Evolutionary conservation across 2,329 filamentous ascomycete genomes (phyloP).

Genomic region (Cercospora nicotianae): DNA sequence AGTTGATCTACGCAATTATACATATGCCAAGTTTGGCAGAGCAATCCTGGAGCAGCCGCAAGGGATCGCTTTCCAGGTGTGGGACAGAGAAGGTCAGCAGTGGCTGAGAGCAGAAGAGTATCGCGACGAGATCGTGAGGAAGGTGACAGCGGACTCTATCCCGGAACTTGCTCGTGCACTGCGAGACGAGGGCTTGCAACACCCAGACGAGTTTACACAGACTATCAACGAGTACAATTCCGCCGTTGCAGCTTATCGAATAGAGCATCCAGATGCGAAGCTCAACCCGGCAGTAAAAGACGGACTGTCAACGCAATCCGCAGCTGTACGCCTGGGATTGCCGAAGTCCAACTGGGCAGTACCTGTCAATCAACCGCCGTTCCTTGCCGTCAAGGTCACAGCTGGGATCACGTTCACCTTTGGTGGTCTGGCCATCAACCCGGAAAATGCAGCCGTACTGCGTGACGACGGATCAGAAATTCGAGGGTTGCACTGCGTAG

Average conservation of each 20-base stretch:
- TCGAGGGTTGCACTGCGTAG: slow-evolving; percentile 59
- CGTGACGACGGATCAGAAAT: slow-evolving; percentile 49
- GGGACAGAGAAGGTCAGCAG: slow-evolving; percentile 54
- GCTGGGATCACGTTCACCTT: slow-evolving; percentile 70
- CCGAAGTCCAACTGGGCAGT: slow-evolving; percentile 68
- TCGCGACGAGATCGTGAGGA: slow-evolving; percentile 56
- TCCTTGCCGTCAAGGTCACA: slow-evolving; percentile 63
- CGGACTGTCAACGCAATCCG: slow-evolving; percentile 61
- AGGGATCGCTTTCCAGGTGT: slow-evolving; percentile 63
- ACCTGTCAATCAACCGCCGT: slow-evolving; percentile 58
- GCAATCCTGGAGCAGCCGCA: slow-evolving; percentile 62
- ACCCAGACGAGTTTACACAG: slow-evolving; percentile 50
- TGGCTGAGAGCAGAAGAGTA: slow-evolving; percentile 65
- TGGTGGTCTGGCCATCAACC: slow-evolving; percentile 60
- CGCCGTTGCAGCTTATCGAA: slow-evolving; percentile 52
- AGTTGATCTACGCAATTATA: slow-evolving; percentile 64
- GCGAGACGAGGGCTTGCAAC: slow-evolving; percentile 48
- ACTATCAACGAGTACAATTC: slow-evolving; percentile 59
- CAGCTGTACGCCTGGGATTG: slow-evolving; percentile 44
- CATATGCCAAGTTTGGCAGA: slow-evolving; percentile 65
- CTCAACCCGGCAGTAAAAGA: slow-evolving; percentile 65
- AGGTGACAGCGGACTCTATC: slow-evolving; percentile 53
- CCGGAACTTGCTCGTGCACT: slow-evolving; percentile 58
- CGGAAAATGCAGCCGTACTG: slow-evolving; percentile 56
- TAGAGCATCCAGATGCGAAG: slow-evolving; percentile 47